Percentiles rank a stretch among this genome's conserved stretches.
Evolutionary conservation across 176 grass and related monocot species (phyloP).

Genomic region (Microstegium vimineum): DNA sequence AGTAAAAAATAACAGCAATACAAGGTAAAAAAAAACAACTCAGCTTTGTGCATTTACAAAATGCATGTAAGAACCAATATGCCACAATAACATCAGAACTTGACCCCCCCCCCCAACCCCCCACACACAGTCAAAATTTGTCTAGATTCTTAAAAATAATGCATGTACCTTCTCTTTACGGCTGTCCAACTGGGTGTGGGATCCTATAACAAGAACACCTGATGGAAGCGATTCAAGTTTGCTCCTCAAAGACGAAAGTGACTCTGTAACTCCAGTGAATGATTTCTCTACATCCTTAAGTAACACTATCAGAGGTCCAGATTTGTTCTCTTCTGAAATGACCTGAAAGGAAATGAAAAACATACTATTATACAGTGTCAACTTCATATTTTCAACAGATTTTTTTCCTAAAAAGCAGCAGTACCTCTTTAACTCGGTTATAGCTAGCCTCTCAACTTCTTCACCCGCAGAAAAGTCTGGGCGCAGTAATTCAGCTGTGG

Average conservation of each 20-base stretch:
- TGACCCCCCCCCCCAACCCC: too few species aligned
- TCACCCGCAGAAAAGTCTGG: conserved; percentile 54
- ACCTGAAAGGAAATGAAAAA: conserved; percentile 55
- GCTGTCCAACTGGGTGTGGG: conserved; percentile 85
- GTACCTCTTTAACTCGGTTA: conserved; percentile 86
- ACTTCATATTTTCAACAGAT: background rate
- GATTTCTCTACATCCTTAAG: conserved; percentile 34
- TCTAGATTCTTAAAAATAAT: conserved; percentile 14
- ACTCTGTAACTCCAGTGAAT: too few species aligned
- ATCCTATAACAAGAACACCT: conserved; percentile 91
- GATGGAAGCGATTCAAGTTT: conserved; percentile 75
- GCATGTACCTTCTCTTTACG: conserved; percentile 97
- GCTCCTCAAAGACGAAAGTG: too few species aligned
- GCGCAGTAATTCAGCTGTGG: conserved; percentile 72
- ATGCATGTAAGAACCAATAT: background rate
- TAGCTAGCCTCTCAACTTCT: conserved; percentile 85
- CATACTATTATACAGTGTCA: conserved; percentile 9
- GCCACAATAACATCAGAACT: conserved; percentile 6
- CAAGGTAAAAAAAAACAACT: background rate
- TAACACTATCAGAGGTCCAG: conserved; percentile 73
- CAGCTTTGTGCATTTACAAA: background rate
- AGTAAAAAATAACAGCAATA: background rate
- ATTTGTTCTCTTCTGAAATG: conserved; percentile 84
- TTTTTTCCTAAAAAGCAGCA: background rate
- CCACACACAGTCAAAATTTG: background rate